Conservation (phyloP, 805 yeast genomes). For the Yarrowia sp. region DNA sequence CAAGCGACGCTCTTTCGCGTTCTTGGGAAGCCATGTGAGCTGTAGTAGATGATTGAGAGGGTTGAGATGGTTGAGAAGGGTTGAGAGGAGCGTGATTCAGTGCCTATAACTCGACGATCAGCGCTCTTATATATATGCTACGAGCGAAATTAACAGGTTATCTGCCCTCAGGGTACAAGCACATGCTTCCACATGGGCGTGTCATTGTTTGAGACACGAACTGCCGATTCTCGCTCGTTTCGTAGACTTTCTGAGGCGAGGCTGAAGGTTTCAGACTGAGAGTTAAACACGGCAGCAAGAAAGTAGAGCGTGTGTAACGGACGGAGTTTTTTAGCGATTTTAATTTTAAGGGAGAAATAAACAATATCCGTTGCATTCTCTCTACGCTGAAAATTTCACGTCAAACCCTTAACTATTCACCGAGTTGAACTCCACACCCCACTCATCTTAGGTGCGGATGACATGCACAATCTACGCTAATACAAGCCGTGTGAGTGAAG, state of each 20-base stretch:
- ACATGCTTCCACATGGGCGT: constrained; percentile 2
- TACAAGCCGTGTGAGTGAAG: constrained; percentile 5
- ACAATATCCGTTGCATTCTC: background rate
- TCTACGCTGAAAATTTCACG: background rate
- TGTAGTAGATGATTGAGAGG: background rate
- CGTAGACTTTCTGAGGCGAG: background rate
- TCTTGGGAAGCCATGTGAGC: background rate
- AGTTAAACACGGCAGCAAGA: background rate
- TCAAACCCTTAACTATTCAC: background rate
- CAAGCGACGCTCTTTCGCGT: background rate
- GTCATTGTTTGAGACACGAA: background rate
- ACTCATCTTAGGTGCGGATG: constrained; percentile 5
- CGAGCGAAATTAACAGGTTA: background rate
- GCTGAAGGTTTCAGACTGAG: constrained; percentile 1
- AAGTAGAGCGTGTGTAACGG: background rate
- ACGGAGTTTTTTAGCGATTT: background rate
- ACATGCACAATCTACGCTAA: constrained; percentile 17
- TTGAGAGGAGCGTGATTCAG: too few species aligned
- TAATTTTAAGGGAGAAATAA: too few species aligned
- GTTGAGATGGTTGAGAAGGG: too few species aligned
- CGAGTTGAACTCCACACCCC: background rate
- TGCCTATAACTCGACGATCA: too few species aligned
- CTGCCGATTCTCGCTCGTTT: background rate
- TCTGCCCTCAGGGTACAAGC: background rate
- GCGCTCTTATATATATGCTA: background rate